Evolutionary conservation across 2,329 filamentous ascomycete species (phyloP), one percentile per base, ranked within the genome.

Genomic region (Rhynchosporium agropyri): DNA sequence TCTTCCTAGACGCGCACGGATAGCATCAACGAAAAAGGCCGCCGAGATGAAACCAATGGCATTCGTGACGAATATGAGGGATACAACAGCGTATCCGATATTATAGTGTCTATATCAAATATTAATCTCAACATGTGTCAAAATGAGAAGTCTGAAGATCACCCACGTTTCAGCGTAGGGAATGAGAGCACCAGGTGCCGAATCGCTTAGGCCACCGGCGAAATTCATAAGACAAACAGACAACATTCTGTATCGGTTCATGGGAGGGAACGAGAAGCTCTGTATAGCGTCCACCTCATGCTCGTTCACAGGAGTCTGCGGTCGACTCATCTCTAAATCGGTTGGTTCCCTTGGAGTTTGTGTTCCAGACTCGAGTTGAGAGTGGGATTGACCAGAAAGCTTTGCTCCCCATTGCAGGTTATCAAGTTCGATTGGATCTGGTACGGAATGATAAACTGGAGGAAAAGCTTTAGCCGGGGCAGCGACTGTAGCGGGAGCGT

Each of bases 51-150:
- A 96, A 15, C 91, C 91, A 4, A 88, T 67, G 0, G 91, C 90
- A 69, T 90, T 90, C 50, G 88, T 84, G 36, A 95, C 83, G 78
- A 95, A 96, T 71, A 96, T 90, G 43, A 94, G 79, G 1, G 91
- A 94, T 2, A 95, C 89, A 8, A 91, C 77, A 2, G 87, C 89
- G 74, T 95, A 94, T 48, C 88, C 88, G 61, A 95, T 91, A 63
- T 81, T 68, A 72, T 94, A 96, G 70, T 89, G 75, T 50, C 82
- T 85, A 57, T 10, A 61, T 63, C 61, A 61, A 20, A 57, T 10
- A 61, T 63, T 61, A 61, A 20, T 20, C 20, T 20, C 20, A 63
- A 45, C 3, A 38, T 10, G 36, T n/a, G 40, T 10, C 38, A 12
- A 40, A 4, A 9, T n/a, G 29, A 1, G n/a, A 4, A n/a, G 28